Conservation (phyloP, 495 filamentous ascomycete species). For the Thermothielavioides terrestris region DNA sequence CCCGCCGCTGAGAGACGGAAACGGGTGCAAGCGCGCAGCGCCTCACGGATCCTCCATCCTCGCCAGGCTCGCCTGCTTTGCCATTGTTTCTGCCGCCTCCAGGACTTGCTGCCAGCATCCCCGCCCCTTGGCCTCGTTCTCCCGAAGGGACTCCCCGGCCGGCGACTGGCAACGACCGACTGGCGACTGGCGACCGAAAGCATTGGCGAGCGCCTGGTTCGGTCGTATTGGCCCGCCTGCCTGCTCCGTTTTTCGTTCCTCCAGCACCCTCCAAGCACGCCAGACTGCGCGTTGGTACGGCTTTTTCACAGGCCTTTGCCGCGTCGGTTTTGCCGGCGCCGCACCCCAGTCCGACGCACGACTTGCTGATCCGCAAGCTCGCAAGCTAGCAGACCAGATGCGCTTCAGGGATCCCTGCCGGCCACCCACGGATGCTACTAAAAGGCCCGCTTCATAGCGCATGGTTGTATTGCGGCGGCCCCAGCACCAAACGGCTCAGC, state of each 20-base stretch:
- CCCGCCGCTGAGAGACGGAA: neutral
- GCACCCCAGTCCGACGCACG: neutral
- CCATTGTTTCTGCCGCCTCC: slow-evolving; percentile 9
- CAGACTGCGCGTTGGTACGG: slow-evolving; percentile 6
- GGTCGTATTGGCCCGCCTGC: neutral
- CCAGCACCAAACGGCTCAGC: slow-evolving; percentile 21
- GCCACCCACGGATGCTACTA: slow-evolving; percentile 22
- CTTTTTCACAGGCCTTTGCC: slow-evolving; percentile 14
- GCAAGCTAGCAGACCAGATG: slow-evolving; percentile 8
- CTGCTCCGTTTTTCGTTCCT: slow-evolving; percentile 3
- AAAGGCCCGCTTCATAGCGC: slow-evolving; percentile 20
- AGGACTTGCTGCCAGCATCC: neutral
- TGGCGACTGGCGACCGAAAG: neutral
- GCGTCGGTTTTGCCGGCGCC: slow-evolving; percentile 20
- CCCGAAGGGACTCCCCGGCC: too few species aligned
- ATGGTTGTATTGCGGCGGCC: slow-evolving; percentile 20
- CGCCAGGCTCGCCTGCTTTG: slow-evolving; percentile 4
- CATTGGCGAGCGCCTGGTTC: neutral
- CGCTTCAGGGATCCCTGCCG: slow-evolving; percentile 9
- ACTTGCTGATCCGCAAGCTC: neutral
- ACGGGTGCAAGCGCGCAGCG: slow-evolving; percentile 12
- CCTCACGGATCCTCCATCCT: slow-evolving; percentile 6
- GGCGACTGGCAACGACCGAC: neutral
- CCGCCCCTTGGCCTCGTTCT: neutral
- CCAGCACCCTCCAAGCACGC: neutral